Percentiles rank a stretch among this genome's conserved stretches.
Evolutionary conservation across 805 yeast genomes (phyloP).

Genomic region (Candida insectalens): DNA sequence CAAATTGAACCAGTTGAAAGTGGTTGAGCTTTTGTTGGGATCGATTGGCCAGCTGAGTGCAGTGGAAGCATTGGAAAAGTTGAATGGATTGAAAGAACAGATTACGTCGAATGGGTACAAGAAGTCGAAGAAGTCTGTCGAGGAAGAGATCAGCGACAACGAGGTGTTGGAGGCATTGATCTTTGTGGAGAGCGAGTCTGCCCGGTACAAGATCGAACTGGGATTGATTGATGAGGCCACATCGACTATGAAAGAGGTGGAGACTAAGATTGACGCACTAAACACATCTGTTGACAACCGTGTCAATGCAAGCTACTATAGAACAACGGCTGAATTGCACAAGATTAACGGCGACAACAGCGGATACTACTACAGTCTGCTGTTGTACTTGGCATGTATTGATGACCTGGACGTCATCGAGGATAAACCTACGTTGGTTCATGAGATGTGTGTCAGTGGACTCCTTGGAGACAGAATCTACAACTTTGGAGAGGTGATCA

Average conservation of each 20-base stretch:
- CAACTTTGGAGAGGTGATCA: conserved; percentile 89
- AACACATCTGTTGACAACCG: conserved; percentile 45
- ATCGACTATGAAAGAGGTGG: conserved; percentile 54
- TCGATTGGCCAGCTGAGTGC: conserved; percentile 34
- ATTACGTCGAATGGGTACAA: conserved; percentile 32
- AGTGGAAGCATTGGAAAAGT: conserved; percentile 41
- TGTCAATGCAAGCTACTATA: conserved; percentile 76
- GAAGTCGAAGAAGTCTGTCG: conserved; percentile 19
- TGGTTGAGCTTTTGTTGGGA: conserved; percentile 61
- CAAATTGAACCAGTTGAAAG: conserved; percentile 70
- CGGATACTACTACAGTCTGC: conserved; percentile 67
- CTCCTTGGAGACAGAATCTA: conserved; percentile 84
- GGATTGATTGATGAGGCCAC: conserved; percentile 49
- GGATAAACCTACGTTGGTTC: conserved; percentile 35
- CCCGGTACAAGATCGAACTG: conserved; percentile 55
- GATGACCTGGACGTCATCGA: conserved; percentile 32
- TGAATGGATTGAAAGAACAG: conserved; percentile 33
- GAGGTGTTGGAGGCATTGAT: conserved; percentile 40
- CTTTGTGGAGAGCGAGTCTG: conserved; percentile 60
- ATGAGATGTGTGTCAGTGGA: conserved; percentile 79
- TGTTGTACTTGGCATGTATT: conserved; percentile 75
- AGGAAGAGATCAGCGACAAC: conserved; percentile 22
- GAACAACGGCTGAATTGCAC: conserved; percentile 67
- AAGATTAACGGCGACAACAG: conserved; percentile 73
- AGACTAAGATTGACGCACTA: conserved; percentile 44